Conservation (phyloP, 73 alveolate species). For the Blepharisma stoltei region DNA sequence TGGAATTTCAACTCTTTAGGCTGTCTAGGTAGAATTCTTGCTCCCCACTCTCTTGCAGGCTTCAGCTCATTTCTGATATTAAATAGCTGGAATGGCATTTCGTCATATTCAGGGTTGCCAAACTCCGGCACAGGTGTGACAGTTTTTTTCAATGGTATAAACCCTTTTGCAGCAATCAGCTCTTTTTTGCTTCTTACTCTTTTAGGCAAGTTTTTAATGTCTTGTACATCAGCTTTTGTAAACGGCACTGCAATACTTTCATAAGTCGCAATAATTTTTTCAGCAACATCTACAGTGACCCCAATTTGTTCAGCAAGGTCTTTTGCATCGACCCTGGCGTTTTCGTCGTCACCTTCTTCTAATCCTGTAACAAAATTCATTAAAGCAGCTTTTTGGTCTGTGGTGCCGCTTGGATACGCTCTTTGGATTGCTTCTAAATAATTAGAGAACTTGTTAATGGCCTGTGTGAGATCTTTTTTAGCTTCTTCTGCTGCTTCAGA, state of each 20-base stretch:
- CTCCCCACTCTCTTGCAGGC: no score
- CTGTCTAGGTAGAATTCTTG: no score
- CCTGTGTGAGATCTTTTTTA: no score
- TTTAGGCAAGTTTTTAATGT: not conserved
- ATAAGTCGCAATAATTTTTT: not conserved
- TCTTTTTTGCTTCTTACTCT: not conserved
- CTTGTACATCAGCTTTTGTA: not conserved
- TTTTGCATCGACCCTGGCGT: not conserved
- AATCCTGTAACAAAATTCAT: not conserved
- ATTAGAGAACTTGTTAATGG: not conserved
- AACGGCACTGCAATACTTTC: not conserved
- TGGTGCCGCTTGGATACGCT: not conserved
- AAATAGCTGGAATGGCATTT: no score
- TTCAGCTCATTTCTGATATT: no score
- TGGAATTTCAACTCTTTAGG: no score
- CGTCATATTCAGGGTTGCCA: not conserved
- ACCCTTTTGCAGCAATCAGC: not conserved
- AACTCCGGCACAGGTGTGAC: constrained; percentile 7
- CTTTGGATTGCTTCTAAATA: not conserved
- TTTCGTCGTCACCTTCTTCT: not conserved
- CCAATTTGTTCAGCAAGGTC: not conserved
- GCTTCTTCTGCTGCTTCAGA: no score
- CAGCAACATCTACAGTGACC: not conserved
- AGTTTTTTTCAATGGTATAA: not conserved
- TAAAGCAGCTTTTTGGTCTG: not conserved